A percentile compares a stretch with the other conserved stretches of the same genome.
These are phyloP conservation scores for Pseudonitzschia pungens DNA, from an alignment of 108 stramenopile genomes.

Conservation along the genomic window DNA sequence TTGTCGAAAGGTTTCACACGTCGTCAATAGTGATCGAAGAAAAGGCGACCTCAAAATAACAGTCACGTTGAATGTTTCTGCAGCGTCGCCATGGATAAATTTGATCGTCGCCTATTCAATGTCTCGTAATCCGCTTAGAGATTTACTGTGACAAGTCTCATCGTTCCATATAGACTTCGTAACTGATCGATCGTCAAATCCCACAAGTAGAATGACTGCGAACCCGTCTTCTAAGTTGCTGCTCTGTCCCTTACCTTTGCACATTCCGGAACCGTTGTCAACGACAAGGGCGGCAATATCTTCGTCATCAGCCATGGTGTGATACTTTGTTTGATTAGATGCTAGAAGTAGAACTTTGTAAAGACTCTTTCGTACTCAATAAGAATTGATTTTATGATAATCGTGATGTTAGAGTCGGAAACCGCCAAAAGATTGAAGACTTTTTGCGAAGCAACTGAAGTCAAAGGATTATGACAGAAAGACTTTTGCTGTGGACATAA, in stretches of 20 bases:
- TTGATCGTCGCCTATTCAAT: neutral
- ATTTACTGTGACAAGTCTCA: neutral
- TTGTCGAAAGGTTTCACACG: neutral
- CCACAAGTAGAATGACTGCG: neutral
- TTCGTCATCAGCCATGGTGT: constrained; percentile 88
- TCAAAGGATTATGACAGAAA: too few species aligned
- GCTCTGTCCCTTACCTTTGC: constrained; percentile 72
- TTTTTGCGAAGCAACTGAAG: neutral
- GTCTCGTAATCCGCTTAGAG: neutral
- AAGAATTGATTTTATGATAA: neutral
- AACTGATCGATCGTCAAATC: neutral
- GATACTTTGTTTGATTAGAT: constrained; percentile 7
- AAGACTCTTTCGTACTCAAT: constrained; percentile 1
- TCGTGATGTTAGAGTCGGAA: neutral
- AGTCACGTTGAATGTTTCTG: neutral
- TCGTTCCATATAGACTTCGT: neutral
- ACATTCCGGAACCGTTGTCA: constrained; percentile 96
- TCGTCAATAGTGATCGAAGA: neutral
- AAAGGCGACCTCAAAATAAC: neutral
- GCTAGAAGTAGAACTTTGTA: neutral
- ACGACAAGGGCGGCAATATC: constrained; percentile 95
- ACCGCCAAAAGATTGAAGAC: neutral
- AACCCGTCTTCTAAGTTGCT: neutral
- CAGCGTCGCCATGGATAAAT: neutral
- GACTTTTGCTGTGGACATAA: too few species aligned